These are phyloP conservation scores for Phytophthora citricola DNA, from an alignment of 352 stramenopile species.

Conservation along the genomic window DNA sequence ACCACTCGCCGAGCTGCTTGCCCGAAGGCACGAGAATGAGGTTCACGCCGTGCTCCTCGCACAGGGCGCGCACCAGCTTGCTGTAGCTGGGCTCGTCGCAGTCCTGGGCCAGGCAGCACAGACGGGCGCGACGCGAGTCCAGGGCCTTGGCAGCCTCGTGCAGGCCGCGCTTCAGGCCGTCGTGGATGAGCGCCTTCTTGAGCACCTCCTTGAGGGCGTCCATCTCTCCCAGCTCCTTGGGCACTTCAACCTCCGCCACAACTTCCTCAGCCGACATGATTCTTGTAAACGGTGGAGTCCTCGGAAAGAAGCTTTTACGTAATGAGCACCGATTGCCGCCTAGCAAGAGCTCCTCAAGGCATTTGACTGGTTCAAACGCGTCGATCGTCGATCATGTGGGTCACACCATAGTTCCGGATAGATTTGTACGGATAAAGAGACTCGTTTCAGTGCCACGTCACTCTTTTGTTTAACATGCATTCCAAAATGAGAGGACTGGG, in stretches of 20 bases:
- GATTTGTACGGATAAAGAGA: neutral
- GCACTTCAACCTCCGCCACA: slow-evolving; percentile 89
- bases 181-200: slow-evolving; percentile 99
- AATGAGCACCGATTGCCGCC: slow-evolving; percentile 28
- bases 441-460: slow-evolving; percentile 22
- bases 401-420: slow-evolving; percentile 4
- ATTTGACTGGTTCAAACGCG: slow-evolving; percentile 63
- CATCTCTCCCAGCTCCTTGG: slow-evolving; percentile 96
- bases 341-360: slow-evolving; percentile 5
- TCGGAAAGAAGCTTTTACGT: slow-evolving; percentile 52
- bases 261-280: slow-evolving; percentile 94
- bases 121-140: slow-evolving; percentile 96
- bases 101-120: slow-evolving; percentile 99
- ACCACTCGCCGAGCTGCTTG: slow-evolving; percentile 99
- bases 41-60: slow-evolving; percentile 94
- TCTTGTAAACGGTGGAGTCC: slow-evolving; percentile 49
- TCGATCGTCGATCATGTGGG: slow-evolving; percentile 14
- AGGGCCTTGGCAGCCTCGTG: slow-evolving; percentile 99
- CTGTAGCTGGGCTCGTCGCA: slow-evolving; percentile 99
- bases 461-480: slow-evolving; percentile 8
- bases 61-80: slow-evolving; percentile 98
- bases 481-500: slow-evolving; percentile 38
- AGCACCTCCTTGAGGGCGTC: slow-evolving; percentile 98
- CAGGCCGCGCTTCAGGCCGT: slow-evolving; percentile 98
- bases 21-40: slow-evolving; percentile 93